A percentile compares a stretch with the other conserved stretches of the same genome.
Evolutionary conservation across 1,284 basidiomycete genomes (phyloP).

Genomic region (Pascua sp.): DNA sequence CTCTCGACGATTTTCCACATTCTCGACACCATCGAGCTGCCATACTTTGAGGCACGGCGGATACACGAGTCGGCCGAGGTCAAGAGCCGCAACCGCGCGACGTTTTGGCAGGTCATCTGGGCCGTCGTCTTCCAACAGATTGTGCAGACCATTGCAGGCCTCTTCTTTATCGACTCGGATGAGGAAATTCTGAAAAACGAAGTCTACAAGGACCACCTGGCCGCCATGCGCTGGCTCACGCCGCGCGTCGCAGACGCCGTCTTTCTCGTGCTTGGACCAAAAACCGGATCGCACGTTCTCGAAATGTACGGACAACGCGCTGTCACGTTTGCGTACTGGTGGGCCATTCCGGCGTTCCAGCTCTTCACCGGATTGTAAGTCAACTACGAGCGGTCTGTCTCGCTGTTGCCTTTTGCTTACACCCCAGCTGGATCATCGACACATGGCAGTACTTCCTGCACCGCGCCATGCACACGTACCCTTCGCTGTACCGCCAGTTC

Average conservation of each 20-base stretch:
- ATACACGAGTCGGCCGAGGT: constrained; percentile 87
- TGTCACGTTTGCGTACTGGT: constrained; percentile 84
- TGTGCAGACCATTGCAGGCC: constrained; percentile 75
- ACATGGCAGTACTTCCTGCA: constrained; percentile 99
- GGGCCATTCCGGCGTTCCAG: constrained; percentile 76
- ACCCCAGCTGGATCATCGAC: constrained; percentile 80
- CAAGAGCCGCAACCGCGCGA: constrained; percentile 70
- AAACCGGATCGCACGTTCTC: constrained; percentile 46
- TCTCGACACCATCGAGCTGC: constrained; percentile 70
- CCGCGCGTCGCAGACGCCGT: constrained; percentile 51
- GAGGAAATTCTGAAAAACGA: constrained; percentile 38
- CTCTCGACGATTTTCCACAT: constrained; percentile 74
- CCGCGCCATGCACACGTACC: constrained; percentile 85
- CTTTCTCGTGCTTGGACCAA: constrained; percentile 52
- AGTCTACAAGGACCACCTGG: constrained; percentile 56
- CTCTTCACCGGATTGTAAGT: constrained; percentile 78
- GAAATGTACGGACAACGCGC: constrained; percentile 55
- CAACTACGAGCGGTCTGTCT: background rate
- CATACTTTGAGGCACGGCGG: constrained; percentile 77
- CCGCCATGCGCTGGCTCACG: constrained; percentile 51
- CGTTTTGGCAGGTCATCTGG: constrained; percentile 64
- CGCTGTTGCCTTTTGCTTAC: constrained; percentile 8
- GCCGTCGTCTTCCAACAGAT: constrained; percentile 82
- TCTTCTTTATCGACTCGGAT: constrained; percentile 64
- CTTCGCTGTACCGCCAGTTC: constrained; percentile 83